phyloP scores from a whole-genome alignment of 345 rosid species.

The Eucalyptus sp. region DNA sequence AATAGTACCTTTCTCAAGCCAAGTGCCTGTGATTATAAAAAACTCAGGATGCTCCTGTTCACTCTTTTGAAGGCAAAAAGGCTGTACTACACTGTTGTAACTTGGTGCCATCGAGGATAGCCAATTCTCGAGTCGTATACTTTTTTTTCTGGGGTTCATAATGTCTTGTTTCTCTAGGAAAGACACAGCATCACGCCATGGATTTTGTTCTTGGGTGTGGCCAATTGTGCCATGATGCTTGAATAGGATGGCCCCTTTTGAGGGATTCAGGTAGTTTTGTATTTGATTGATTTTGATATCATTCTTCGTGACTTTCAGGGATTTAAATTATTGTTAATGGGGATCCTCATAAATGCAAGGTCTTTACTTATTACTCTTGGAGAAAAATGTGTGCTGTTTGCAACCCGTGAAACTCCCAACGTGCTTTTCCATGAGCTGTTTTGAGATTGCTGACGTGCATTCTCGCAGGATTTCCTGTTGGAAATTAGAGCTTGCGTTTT shows the following conservation, averaged over 20 bases:
- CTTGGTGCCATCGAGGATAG: conserved; percentile 12
- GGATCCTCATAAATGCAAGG: neutral
- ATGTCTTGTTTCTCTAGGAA: conserved; percentile 9
- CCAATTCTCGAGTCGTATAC: conserved; percentile 22
- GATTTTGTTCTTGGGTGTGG: conserved; percentile 24
- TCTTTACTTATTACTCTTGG: neutral
- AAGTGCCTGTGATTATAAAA: neutral
- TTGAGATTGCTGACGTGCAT: neutral
- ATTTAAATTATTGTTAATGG: neutral
- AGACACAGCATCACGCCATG: conserved; percentile 13
- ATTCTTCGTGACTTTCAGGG: neutral
- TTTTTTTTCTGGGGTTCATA: conserved; percentile 15
- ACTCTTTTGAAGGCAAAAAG: conserved; percentile 5
- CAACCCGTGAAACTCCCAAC: neutral
- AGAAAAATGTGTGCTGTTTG: conserved; percentile 2
- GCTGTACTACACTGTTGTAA: conserved; percentile 19
- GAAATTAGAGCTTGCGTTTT: neutral
- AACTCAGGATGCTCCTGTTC: neutral
- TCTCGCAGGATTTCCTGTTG: neutral
- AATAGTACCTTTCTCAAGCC: neutral
- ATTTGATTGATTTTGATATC: conserved; percentile 14
- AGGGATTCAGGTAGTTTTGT: conserved; percentile 12
- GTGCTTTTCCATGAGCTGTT: neutral
- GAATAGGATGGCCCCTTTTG: conserved; percentile 1
- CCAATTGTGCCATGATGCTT: conserved; percentile 10